phyloP scores from a whole-genome alignment of 2,329 filamentous ascomycete genomes.

The Talaromyces verruculosus region DNA sequence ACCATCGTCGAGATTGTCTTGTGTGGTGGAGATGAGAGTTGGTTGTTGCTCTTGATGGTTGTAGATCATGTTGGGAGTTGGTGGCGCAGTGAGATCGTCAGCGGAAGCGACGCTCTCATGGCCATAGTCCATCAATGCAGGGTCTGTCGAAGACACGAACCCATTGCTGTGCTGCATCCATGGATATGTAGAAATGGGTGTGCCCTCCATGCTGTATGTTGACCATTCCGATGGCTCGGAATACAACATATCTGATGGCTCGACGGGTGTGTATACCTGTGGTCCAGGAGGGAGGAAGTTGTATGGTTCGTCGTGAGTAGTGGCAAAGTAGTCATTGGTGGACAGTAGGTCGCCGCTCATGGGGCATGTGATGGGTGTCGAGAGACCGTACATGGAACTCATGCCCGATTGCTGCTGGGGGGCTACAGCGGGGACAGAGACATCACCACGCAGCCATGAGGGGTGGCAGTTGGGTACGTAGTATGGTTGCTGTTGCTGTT shows the following conservation, averaged over 20 bases:
- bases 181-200: slow-evolving; percentile 13
- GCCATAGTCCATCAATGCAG: slow-evolving; percentile 31
- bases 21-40: background rate
- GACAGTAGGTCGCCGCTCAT: slow-evolving; percentile 24
- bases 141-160: slow-evolving; percentile 26
- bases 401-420: slow-evolving; percentile 4
- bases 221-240: slow-evolving; percentile 31
- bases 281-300: slow-evolving; percentile 23
- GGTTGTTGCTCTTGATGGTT: slow-evolving; percentile 40
- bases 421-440: background rate
- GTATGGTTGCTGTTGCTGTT: slow-evolving; percentile 25
- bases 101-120: slow-evolving; percentile 40
- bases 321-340: slow-evolving; percentile 26
- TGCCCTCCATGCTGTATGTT: slow-evolving; percentile 24
- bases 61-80: slow-evolving; percentile 41
- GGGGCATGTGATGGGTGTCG: slow-evolving; percentile 22
- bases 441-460: slow-evolving; percentile 15
- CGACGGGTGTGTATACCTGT: slow-evolving; percentile 23
- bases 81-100: slow-evolving; percentile 36
- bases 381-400: slow-evolving; percentile 19
- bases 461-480: slow-evolving; percentile 19
- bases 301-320: slow-evolving; percentile 19
- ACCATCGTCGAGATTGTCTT: slow-evolving; percentile 49
- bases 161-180: slow-evolving; percentile 16
- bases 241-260: slow-evolving; percentile 30